A percentile compares a stretch with the other conserved stretches of the same genome.
phyloP scores from a whole-genome alignment of 2,329 filamentous ascomycete species.

The Penicillium sumatraense region DNA sequence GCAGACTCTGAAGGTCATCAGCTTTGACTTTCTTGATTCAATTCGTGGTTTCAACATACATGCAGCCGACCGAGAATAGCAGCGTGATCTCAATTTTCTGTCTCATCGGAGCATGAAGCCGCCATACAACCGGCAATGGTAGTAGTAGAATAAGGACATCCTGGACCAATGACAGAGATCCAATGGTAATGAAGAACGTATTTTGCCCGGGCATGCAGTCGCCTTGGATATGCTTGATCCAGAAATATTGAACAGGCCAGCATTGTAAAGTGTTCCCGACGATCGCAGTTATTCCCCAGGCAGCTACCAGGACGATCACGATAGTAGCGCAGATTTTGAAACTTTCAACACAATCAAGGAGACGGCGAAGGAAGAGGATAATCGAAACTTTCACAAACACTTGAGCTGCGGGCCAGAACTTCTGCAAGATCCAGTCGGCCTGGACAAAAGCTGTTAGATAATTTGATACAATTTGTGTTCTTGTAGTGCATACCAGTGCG shows the following conservation, averaged over 20 bases:
- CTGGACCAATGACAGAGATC: slow-evolving; percentile 17
- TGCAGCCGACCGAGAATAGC: slow-evolving; percentile 16
- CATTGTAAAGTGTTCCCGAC: slow-evolving; percentile 28
- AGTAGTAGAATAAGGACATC: slow-evolving; percentile 24
- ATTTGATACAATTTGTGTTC: not conserved
- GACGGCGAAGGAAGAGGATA: slow-evolving; percentile 19
- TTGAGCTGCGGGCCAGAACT: slow-evolving; percentile 23
- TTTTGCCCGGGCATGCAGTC: slow-evolving; percentile 23
- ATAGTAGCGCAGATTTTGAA: slow-evolving; percentile 1
- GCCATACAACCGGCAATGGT: slow-evolving; percentile 25
- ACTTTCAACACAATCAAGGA: slow-evolving; percentile 10
- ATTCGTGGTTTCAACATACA: slow-evolving; percentile 7
- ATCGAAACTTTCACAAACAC: slow-evolving; percentile 26
- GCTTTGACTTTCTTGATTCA: not conserved
- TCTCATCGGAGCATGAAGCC: slow-evolving; percentile 10
- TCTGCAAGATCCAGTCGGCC: slow-evolving; percentile 24
- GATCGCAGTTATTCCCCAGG: slow-evolving; percentile 20
- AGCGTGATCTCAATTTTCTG: slow-evolving; percentile 17
- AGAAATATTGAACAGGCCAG: slow-evolving; percentile 24
- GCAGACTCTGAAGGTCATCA: slow-evolving; percentile 15
- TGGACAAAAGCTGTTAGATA: not conserved
- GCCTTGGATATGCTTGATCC: slow-evolving; percentile 18
- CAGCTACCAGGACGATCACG: slow-evolving; percentile 15
- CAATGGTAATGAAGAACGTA: slow-evolving; percentile 19
- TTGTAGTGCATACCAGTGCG: slow-evolving; percentile 7